These are phyloP conservation scores for Barbarea vulgaris DNA, from an alignment of 345 rosid species.

Conservation along the genomic window DNA sequence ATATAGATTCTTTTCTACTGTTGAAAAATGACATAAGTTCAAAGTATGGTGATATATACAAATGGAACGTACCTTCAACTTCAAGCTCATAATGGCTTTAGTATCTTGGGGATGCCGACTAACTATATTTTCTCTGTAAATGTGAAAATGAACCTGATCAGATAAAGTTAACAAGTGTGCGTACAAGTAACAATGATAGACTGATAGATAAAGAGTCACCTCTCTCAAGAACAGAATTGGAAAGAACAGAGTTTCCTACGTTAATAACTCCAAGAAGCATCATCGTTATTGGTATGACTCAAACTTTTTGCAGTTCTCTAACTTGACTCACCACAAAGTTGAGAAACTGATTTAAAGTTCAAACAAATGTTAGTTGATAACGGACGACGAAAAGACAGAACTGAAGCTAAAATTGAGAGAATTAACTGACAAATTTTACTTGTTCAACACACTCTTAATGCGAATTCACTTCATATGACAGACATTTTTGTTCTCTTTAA, in stretches of 20 bases:
- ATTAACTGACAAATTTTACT: slow-evolving; percentile 33
- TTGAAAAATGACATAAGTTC: slow-evolving; percentile 41
- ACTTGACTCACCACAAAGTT: no score
- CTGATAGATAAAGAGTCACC: slow-evolving; percentile 40
- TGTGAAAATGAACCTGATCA: background rate
- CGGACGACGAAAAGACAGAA: no score
- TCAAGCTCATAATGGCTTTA: no score
- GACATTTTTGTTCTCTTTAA: slow-evolving; percentile 45
- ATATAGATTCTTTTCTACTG: background rate
- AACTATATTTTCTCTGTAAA: slow-evolving; percentile 44
- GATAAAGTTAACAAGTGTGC: background rate
- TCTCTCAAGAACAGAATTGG: slow-evolving; percentile 57
- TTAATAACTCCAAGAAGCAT: slow-evolving; percentile 71
- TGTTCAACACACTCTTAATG: slow-evolving; percentile 54
- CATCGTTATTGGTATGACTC: slow-evolving; percentile 19
- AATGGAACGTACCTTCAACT: slow-evolving; percentile 17
- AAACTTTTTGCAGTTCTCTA: no score
- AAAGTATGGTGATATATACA: slow-evolving; percentile 51
- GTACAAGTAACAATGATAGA: slow-evolving; percentile 9
- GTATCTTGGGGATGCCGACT: no score
- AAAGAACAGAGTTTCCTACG: slow-evolving; percentile 59
- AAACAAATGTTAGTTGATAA: background rate
- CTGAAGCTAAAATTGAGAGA: no score
- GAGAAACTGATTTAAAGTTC: background rate
- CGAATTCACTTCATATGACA: slow-evolving; percentile 55